phyloP scores from a whole-genome alignment of 768 basidiomycete species.

The Cyathus striatus region DNA sequence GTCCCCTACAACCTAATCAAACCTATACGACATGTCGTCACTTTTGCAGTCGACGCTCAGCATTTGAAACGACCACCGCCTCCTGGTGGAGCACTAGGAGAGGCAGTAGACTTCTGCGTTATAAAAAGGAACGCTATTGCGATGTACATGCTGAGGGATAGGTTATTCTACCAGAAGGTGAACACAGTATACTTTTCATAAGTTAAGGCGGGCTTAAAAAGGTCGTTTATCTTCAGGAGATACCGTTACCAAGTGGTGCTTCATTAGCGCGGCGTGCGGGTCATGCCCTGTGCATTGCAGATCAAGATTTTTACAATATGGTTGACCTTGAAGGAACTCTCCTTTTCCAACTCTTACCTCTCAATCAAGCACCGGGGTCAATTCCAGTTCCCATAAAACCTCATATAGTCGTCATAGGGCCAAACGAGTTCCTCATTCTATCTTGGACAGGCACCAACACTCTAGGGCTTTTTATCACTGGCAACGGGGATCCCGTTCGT shows the following conservation, averaged over 20 bases:
- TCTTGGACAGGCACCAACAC: constrained; percentile 81
- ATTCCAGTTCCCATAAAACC: constrained; percentile 47
- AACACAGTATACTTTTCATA: constrained; percentile 15
- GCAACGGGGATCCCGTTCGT: constrained; percentile 82
- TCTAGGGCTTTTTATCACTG: constrained; percentile 82
- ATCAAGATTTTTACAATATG: constrained; percentile 67
- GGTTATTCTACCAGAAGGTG: constrained; percentile 59
- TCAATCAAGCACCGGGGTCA: constrained; percentile 60
- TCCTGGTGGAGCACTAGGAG: constrained; percentile 26
- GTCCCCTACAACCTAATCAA: constrained; percentile 56
- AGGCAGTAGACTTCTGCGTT: constrained; percentile 66
- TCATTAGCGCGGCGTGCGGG: constrained; percentile 59
- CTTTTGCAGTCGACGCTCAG: constrained; percentile 79
- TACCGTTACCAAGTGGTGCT: constrained; percentile 58
- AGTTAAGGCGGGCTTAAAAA: neutral
- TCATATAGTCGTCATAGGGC: constrained; percentile 67
- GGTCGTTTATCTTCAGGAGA: constrained; percentile 43
- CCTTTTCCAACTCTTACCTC: constrained; percentile 68
- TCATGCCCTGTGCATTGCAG: constrained; percentile 66
- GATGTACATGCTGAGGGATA: constrained; percentile 62
- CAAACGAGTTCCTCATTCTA: constrained; percentile 79
- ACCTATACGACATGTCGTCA: constrained; percentile 74
- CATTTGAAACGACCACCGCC: constrained; percentile 52
- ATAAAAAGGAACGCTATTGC: constrained; percentile 64
- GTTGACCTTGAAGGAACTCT: constrained; percentile 73